phyloP scores from a whole-genome alignment of 331 rosid genomes.

The Prunus yedoensis region DNA sequence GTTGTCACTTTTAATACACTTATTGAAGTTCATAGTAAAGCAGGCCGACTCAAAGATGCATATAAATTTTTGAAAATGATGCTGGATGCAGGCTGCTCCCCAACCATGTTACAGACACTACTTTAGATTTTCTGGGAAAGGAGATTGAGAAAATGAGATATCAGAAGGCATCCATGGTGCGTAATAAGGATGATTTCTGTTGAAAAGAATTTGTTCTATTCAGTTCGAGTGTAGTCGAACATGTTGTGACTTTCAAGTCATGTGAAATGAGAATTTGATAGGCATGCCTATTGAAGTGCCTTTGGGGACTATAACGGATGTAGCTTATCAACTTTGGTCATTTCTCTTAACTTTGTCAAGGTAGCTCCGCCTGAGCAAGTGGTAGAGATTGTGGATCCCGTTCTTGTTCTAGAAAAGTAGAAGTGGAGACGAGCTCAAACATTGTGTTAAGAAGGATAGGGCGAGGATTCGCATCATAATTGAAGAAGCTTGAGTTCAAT shows the following conservation, averaged over 20 bases:
- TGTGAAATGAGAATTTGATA: background rate
- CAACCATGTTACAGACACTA: conserved; percentile 84
- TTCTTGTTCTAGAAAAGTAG: too few species aligned
- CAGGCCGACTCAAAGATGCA: conserved; percentile 77
- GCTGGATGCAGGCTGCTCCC: conserved; percentile 86
- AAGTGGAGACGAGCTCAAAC: too few species aligned
- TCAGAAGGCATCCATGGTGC: conserved; percentile 66
- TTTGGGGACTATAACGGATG: background rate
- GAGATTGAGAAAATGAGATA: conserved; percentile 76
- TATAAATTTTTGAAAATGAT: conserved; percentile 78
- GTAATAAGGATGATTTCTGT: conserved; percentile 35
- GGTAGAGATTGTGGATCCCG: too few species aligned
- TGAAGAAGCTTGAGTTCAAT: too few species aligned
- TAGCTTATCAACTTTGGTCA: background rate
- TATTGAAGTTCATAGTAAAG: conserved; percentile 89
- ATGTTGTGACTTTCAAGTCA: background rate
- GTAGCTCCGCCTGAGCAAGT: too few species aligned
- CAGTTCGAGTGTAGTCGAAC: background rate
- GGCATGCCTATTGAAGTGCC: background rate
- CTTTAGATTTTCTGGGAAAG: conserved; percentile 80
- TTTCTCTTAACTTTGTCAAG: background rate
- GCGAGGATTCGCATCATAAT: too few species aligned
- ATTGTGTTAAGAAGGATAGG: too few species aligned
- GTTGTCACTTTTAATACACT: conserved; percentile 83
- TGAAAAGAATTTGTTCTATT: background rate